Evolutionary conservation across 2,329 filamentous ascomycete species (phyloP).

Genomic region (Rugonectria rugulosa): DNA sequence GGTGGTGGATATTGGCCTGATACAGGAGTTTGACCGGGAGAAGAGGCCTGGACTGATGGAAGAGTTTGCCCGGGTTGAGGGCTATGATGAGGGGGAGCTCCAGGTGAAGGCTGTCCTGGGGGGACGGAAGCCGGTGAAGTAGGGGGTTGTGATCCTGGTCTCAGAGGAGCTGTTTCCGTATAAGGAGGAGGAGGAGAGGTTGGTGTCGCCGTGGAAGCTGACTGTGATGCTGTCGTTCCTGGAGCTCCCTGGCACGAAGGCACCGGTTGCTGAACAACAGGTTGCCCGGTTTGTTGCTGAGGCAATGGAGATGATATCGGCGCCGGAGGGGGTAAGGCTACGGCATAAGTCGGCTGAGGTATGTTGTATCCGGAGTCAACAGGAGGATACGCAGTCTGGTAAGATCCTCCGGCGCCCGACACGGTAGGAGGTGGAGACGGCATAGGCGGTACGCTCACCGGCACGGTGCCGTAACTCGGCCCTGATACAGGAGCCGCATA

Average conservation of each 20-base stretch:
- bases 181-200: slow-evolving; percentile 38
- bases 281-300: slow-evolving; percentile 4
- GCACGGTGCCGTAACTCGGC: slow-evolving; percentile 21
- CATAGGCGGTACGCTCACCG: slow-evolving; percentile 1
- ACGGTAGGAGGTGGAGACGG: slow-evolving; percentile 2
- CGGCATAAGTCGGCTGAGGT: slow-evolving; percentile 33
- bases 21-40: background rate
- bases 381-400: slow-evolving; percentile 16
- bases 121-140: slow-evolving; percentile 2
- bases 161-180: slow-evolving; percentile 17
- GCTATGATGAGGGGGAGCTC: background rate
- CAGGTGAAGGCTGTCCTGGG: background rate
- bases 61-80: background rate
- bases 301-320: background rate
- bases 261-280: slow-evolving; percentile 22
- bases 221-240: slow-evolving; percentile 15
- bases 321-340: slow-evolving; percentile 6
- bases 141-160: slow-evolving; percentile 25
- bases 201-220: slow-evolving; percentile 12
- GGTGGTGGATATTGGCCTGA: no score
- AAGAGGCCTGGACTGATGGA: background rate
- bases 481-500: slow-evolving; percentile 26
- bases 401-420: slow-evolving; percentile 11
- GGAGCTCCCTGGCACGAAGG: slow-evolving; percentile 16
- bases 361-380: slow-evolving; percentile 25